phyloP scores from a whole-genome alignment of 495 filamentous ascomycete species.

The Podospora tetraspora region DNA sequence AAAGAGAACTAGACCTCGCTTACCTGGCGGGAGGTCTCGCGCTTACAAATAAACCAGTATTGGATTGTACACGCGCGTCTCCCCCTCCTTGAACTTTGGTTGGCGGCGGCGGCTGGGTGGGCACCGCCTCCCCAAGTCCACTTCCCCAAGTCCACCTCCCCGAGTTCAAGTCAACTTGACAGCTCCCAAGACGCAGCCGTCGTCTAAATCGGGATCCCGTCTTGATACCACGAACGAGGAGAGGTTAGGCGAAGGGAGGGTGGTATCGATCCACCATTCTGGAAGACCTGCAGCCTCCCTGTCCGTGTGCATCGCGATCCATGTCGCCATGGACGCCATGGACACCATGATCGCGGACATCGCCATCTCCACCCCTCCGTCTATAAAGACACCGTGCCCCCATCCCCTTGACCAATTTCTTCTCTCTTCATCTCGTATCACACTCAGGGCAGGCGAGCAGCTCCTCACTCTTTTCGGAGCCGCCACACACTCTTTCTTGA shows the following conservation, averaged over 20 bases:
- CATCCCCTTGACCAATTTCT: background rate
- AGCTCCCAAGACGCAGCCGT: background rate
- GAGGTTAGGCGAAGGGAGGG: constrained; percentile 3
- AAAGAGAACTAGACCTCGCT: too few species aligned
- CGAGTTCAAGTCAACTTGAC: background rate
- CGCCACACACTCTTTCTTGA: constrained; percentile 3
- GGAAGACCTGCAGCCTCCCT: background rate
- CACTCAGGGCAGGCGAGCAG: constrained; percentile 8
- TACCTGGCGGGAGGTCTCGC: too few species aligned
- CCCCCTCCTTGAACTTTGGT: background rate
- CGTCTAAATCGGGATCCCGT: background rate
- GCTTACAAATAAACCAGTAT: too few species aligned
- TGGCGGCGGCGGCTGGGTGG: background rate
- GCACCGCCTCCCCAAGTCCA: background rate
- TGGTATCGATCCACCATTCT: constrained; percentile 1
- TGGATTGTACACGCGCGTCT: background rate
- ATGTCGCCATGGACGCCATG: background rate
- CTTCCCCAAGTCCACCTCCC: background rate
- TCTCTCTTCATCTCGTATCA: constrained; percentile 6
- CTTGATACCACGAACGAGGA: background rate
- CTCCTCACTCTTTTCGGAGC: constrained; percentile 3
- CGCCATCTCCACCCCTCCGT: background rate
- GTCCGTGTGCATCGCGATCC: background rate
- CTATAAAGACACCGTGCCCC: constrained; percentile 2
- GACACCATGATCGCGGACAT: background rate